Base-by-base conservation (phyloP, 306 rosid species). In the Glycine latifolia region DNA sequence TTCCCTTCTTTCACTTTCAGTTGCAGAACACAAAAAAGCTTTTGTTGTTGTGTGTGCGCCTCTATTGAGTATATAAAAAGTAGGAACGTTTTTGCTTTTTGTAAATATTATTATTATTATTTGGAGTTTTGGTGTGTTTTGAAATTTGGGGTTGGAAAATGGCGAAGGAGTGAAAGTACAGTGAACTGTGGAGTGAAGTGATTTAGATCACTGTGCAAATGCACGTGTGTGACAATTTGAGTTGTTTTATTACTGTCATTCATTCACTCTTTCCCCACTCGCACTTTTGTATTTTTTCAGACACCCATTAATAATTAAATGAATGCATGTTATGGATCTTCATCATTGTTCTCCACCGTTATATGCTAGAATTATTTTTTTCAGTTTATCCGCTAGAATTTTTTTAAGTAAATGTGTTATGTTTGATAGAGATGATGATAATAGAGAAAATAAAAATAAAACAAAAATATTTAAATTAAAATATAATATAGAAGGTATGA, bases 61-160 rank as follows among this genome's bases (percentile, higher is more conserved):
- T 79, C 20, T 11, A 33, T 35, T 26, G 47, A 5, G 12, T 44
- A 46, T 47, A 80, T 71, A 61, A 72, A 61, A 49, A 39, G 61
- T 41, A 7, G 10, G 14, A 71, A 79, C 43, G 26, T 31, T 67
- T 77, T 69, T 31, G n/a, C 61, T 70, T 79, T 79, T 31, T 46
- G 15, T 6, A 10, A 58, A 53, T 53, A 39, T 70, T 68, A 26
- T 68, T 53, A 39, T 69, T 68, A 26, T 68, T 69, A n/a, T 55
- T 68, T 67, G 56, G n/a, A 50, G 5, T 44, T 79, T 79, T 79
- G 82, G 76, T 78, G 56, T 79, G 71, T 69, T 79, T 58, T 1
- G 39, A 79, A 37, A 65, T 11, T 6, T 70, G 39, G 8, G 10
- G 15, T 17, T 69, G 35, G 14, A 66, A 66, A 62, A 7, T 13